Base-by-base conservation (phyloP, 495 filamentous ascomycete species). In the Aspergillus conjunctus region DNA sequence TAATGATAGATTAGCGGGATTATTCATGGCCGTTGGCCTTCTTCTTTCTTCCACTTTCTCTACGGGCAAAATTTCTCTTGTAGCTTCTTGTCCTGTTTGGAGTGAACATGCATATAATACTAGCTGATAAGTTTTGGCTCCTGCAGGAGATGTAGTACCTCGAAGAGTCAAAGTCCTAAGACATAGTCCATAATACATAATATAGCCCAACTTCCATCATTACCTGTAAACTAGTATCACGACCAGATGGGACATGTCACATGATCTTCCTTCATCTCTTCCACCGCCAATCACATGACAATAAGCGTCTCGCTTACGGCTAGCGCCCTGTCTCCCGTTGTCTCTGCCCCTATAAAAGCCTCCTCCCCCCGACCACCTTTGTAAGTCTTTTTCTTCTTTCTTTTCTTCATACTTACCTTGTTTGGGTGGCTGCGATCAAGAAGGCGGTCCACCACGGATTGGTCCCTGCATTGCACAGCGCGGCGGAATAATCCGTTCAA, bases 381-480 rank as follows among this genome's bases (percentile, higher is more conserved):
- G 57, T 1, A 5, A 31, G 48, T 32, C 62, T 61, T 66, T 67
- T 69, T 76, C 74, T 73, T 75, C 73, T 72, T 78, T 79, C 71
- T 75, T 70, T 82, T 86, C 81, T 83, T 86, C 83, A 88, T 88
- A 87, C 84, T 87, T 88, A 88, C 85, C 85, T 88, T 87, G 83
- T 84, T 81, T 82, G 79, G 77, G 79, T 75, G 76, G 73, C 78
- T 71, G 78, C 75, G 85, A 77, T 88, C 85, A 87, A 73, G 76
- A 85, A 82, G 76, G 74, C 79, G 73, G 80, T 73, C 66, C 76
- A 76, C 79, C 79, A 85, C 78, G 74, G 72, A 72, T 79, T 80
- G 80, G 86, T 83, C 76, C 85, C 85, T 88, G 82, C 86, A 90
- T 89, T 87, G 87, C 86, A 89, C 87, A 88, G 66, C 85, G 86